phyloP scores from a whole-genome alignment of 192 early-diverging fungal species.

The Gaertneriomyces semiglobifer region DNA sequence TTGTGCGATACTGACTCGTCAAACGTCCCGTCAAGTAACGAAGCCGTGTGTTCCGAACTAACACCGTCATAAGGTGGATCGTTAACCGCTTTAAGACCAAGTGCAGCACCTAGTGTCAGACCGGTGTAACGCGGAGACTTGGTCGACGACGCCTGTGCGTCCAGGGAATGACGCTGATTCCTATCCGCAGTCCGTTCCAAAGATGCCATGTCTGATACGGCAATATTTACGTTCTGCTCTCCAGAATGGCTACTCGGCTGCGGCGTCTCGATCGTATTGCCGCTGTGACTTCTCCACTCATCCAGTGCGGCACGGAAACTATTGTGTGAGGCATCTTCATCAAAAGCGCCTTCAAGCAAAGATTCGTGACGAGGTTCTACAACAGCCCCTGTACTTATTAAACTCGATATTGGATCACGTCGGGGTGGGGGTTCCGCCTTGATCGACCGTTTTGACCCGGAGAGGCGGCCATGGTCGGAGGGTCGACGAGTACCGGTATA shows the following conservation, averaged over 20 bases:
- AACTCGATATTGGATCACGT: too few species aligned
- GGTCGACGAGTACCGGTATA: too few species aligned
- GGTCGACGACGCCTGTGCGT: too few species aligned
- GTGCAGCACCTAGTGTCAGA: too few species aligned
- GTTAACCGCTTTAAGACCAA: too few species aligned
- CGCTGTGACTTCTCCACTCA: constrained; percentile 19
- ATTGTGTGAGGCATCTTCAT: constrained; percentile 23
- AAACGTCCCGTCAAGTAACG: not conserved
- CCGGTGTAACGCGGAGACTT: too few species aligned
- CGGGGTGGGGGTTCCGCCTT: too few species aligned
- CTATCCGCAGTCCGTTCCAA: too few species aligned
- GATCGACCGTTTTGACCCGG: too few species aligned
- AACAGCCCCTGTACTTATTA: not conserved
- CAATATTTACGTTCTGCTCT: not conserved
- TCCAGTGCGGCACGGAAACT: constrained; percentile 19
- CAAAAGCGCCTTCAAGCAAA: constrained; percentile 23
- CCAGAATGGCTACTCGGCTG: not conserved
- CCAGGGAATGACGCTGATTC: too few species aligned
- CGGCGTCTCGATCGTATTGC: not conserved
- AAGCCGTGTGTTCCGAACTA: not conserved
- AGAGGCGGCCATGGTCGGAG: too few species aligned
- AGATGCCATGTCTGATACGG: not conserved
- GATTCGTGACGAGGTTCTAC: not conserved
- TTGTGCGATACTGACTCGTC: constrained; percentile 6
- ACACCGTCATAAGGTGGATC: too few species aligned